Evolutionary conservation across 768 basidiomycete genomes (phyloP).

Genomic region (Termitomyces eurrhizus): DNA sequence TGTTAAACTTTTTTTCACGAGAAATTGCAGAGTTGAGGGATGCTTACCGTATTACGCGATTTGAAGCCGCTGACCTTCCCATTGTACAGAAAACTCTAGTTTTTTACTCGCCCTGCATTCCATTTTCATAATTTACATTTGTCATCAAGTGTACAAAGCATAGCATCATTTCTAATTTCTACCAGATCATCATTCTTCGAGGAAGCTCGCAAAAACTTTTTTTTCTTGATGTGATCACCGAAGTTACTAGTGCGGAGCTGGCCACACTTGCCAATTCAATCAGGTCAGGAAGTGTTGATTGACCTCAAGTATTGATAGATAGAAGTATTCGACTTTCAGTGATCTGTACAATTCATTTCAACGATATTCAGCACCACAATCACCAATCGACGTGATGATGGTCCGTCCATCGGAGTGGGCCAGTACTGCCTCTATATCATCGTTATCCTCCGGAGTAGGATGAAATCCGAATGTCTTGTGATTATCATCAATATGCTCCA

Average conservation of each 20-base stretch:
- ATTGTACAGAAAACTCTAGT: slow-evolving; percentile 18
- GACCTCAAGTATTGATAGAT: not conserved
- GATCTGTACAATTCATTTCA: slow-evolving; percentile 16
- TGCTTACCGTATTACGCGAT: slow-evolving; percentile 71
- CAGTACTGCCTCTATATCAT: slow-evolving; percentile 61
- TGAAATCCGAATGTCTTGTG: slow-evolving; percentile 54
- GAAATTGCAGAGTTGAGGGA: slow-evolving; percentile 79
- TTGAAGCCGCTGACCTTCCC: slow-evolving; percentile 49
- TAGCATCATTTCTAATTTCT: slow-evolving; percentile 2
- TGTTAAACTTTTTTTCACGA: slow-evolving; percentile 67
- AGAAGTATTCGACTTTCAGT: not conserved
- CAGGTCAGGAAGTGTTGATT: not conserved
- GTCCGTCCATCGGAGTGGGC: slow-evolving; percentile 54
- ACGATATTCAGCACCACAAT: slow-evolving; percentile 85
- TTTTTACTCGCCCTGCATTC: not conserved
- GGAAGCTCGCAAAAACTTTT: not conserved
- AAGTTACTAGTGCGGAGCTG: not conserved
- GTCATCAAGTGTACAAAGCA: slow-evolving; percentile 5
- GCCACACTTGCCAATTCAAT: not conserved
- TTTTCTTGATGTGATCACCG: not conserved
- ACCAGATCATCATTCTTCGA: not conserved
- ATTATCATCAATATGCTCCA: slow-evolving; percentile 73
- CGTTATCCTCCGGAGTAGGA: slow-evolving; percentile 53
- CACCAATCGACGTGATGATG: slow-evolving; percentile 68
- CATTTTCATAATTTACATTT: not conserved